Base-by-base conservation (phyloP, 1,284 basidiomycete genomes). In the Cystobasidium pallidum region DNA sequence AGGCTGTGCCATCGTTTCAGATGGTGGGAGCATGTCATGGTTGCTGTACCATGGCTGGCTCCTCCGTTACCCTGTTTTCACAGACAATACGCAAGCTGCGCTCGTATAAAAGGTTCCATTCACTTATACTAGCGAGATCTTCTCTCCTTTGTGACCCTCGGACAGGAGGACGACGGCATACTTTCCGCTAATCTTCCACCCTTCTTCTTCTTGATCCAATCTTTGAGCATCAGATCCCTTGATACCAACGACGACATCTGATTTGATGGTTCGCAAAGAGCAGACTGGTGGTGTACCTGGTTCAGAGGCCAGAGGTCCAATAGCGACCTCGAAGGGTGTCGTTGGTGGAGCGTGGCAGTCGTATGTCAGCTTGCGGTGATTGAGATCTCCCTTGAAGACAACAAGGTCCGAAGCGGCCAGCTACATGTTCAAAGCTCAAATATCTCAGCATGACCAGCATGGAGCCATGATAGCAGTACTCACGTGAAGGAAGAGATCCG, bases 341-440 rank as follows among this genome's bases (percentile, higher is more conserved):
- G 89, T 88, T 41, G 90, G 87, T 0, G 94, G 95, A 0, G 92
- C 92, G 73, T 92, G 91, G 79, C 93, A 95, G 79, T 95, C 92
- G 80, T 94, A 94, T 2, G 91, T 93, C 77, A 55, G 61, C 83
- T 92, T 90, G 78, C 91, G 88, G 82, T 92, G 91, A 82, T 97
- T 97, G 55, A 97, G 83, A 80, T 96, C 94, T 49, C 94, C 93
- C 83, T 98, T 98, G 87, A 96, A 98, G 83, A 91, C 87, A 79
- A 97, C 94, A 52, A 97, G 86, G 80, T 98, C 90, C 36, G 91
- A 92, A 52, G 88, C 89, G 75, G 91, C 89, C 58, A 98, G 62
- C 62, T 64, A 47, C 1, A 28, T 30, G 43, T 41, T 21, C 17
- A 30, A 36, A 24, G n/a, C 32, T 45, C 45, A 2, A 30, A 32